These are phyloP conservation scores for Acmispon strigosus DNA, from an alignment of 306 rosid genomes.

Conservation along the genomic window DNA sequence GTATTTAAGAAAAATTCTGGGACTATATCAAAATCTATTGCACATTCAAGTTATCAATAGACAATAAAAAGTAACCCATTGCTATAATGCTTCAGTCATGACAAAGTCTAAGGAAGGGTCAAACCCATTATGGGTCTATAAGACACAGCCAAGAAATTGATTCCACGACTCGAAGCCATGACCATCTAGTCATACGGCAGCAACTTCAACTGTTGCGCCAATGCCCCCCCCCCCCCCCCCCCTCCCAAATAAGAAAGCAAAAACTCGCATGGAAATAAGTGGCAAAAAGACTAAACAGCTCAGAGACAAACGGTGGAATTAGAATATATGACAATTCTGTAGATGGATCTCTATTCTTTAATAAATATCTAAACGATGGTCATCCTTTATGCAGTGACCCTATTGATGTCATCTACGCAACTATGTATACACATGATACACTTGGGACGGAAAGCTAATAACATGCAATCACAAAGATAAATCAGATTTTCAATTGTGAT, in stretches of 20 bases:
- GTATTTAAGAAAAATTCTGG: not conserved
- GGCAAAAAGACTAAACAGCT: no score
- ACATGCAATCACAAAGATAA: not conserved
- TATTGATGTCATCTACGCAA: not conserved
- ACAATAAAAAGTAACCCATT: not conserved
- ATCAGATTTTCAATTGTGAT: not conserved
- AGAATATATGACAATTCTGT: not conserved
- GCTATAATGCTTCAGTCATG: no score
- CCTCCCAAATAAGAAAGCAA: no score
- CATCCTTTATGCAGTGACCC: not conserved
- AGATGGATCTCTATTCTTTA: not conserved
- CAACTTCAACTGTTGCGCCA: no score
- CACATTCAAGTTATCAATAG: not conserved
- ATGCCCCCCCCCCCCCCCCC: no score
- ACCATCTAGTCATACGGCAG: no score
- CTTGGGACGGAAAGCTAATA: not conserved
- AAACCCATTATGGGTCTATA: no score
- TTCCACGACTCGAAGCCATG: no score
- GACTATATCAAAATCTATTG: not conserved
- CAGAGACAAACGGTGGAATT: not conserved
- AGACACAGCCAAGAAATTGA: no score
- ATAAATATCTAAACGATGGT: not conserved
- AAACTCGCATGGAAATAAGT: no score
- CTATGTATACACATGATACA: not conserved
- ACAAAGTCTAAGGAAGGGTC: no score